phyloP scores from a whole-genome alignment of 441 rosid species.

The Raphanus hybrid region DNA sequence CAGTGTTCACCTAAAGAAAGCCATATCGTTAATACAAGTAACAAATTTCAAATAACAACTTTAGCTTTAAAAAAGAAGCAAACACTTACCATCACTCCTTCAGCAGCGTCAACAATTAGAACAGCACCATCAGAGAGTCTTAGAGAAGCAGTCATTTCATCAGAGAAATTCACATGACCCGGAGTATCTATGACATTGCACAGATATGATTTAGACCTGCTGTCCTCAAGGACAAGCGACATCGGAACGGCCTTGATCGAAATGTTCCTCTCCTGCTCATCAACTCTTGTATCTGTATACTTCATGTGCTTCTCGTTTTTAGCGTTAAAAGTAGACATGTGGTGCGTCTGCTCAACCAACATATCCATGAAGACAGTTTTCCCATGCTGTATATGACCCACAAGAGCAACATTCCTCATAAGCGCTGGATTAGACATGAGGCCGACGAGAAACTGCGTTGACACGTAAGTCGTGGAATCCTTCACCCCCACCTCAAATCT shows the following conservation, averaged over 20 bases:
- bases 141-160: conserved; percentile 97
- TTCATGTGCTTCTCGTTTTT: conserved; percentile 91
- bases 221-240: conserved; percentile 95
- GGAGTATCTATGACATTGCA: conserved; percentile 97
- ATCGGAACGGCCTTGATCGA: conserved; percentile 96
- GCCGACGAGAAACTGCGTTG: conserved; percentile 88
- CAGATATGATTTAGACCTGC: conserved; percentile 87
- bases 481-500: conserved; percentile 94
- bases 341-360: conserved; percentile 72
- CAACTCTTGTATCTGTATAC: conserved; percentile 90
- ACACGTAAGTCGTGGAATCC: conserved; percentile 87
- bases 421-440: conserved; percentile 89
- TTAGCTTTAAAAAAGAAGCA: conserved; percentile 14
- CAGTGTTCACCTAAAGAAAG: conserved; percentile 76
- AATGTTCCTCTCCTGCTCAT: conserved; percentile 95
- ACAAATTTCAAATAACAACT: conserved; percentile 7
- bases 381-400: conserved; percentile 91
- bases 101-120: conserved; percentile 94
- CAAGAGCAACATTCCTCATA: conserved; percentile 94
- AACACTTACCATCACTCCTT: conserved; percentile 69
- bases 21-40: background rate
- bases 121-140: conserved; percentile 97
- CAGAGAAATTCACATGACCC: conserved; percentile 92
- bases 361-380: conserved; percentile 95
- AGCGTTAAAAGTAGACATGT: conserved; percentile 56